Percentiles rank a stretch among this genome's conserved stretches.
Evolutionary conservation across 1,284 basidiomycete genomes (phyloP).

Genomic region (Paramarasmius palmivorus): DNA sequence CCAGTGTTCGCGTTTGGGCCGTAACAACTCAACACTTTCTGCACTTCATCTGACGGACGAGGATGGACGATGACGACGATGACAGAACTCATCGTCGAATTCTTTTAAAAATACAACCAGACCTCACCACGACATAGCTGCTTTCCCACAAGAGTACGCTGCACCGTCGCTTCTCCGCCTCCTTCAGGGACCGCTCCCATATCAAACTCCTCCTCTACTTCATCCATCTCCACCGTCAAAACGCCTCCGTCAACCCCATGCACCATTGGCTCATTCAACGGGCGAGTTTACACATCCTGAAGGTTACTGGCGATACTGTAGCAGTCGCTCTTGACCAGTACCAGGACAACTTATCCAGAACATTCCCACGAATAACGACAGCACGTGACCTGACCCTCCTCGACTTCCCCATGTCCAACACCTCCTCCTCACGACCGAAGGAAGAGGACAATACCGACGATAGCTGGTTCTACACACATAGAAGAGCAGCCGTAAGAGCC

Average conservation of each 20-base stretch:
- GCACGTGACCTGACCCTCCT: slow-evolving; percentile 24
- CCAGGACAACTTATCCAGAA: slow-evolving; percentile 38
- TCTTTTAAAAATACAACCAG: not conserved
- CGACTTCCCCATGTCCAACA: slow-evolving; percentile 46
- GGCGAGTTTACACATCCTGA: slow-evolving; percentile 50
- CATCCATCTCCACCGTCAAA: slow-evolving; percentile 7
- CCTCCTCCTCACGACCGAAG: slow-evolving; percentile 67
- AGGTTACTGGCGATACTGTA: slow-evolving; percentile 48
- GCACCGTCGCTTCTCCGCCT: slow-evolving; percentile 10
- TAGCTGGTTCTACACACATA: slow-evolving; percentile 8
- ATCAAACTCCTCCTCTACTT: slow-evolving; percentile 7
- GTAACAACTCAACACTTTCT: not conserved
- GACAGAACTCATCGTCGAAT: slow-evolving; percentile 3
- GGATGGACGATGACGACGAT: slow-evolving; percentile 3
- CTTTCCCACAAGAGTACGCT: slow-evolving; percentile 1
- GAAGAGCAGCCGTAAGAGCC: not conserved
- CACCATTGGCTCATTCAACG: slow-evolving; percentile 33
- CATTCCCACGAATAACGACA: slow-evolving; percentile 35
- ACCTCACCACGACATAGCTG: slow-evolving; percentile 6
- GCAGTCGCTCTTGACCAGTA: slow-evolving; percentile 39
- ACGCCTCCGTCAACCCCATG: slow-evolving; percentile 30
- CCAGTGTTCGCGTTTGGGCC: not conserved
- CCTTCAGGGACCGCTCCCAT: slow-evolving; percentile 12
- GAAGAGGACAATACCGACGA: slow-evolving; percentile 37
- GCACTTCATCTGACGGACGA: not conserved